Evolutionary conservation across 768 basidiomycete species (phyloP).

Genomic region (Myochromella boudieri): DNA sequence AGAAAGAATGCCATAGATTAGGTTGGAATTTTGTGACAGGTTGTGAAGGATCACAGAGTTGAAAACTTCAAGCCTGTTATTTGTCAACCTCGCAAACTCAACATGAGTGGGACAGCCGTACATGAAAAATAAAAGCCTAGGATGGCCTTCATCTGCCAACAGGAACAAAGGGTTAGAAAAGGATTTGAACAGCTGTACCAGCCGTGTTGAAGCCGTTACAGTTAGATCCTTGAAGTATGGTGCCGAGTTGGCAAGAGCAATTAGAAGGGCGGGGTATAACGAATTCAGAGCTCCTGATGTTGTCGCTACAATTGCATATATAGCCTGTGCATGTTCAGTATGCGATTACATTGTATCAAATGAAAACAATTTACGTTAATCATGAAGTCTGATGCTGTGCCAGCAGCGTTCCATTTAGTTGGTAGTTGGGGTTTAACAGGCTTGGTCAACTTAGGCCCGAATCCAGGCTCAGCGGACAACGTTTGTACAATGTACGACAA

Average conservation of each 20-base stretch:
- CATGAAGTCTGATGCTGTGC: constrained; percentile 83
- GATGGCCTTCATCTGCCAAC: constrained; percentile 93
- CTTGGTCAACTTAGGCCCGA: constrained; percentile 67
- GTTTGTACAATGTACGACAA: constrained; percentile 92
- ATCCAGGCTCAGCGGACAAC: constrained; percentile 79
- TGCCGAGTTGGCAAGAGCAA: constrained; percentile 84
- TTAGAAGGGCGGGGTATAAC: constrained; percentile 90
- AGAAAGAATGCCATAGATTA: constrained; percentile 83
- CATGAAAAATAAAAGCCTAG: constrained; percentile 90
- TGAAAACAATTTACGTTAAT: constrained; percentile 60
- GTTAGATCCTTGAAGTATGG: constrained; percentile 84
- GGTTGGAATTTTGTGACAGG: constrained; percentile 80
- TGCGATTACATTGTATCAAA: not conserved
- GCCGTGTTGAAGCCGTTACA: constrained; percentile 76
- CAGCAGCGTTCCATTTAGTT: constrained; percentile 71
- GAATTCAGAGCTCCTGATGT: constrained; percentile 81
- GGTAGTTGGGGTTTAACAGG: constrained; percentile 69
- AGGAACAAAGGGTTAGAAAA: constrained; percentile 90
- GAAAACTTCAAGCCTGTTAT: constrained; percentile 81
- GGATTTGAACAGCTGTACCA: constrained; percentile 87
- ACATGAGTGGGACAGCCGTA: constrained; percentile 30
- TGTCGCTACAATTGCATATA: constrained; percentile 88
- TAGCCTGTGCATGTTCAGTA: constrained; percentile 49
- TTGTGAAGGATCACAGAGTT: constrained; percentile 81
- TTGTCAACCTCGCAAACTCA: not conserved